phyloP scores from a whole-genome alignment of 441 rosid species.

The Breynia disticha region DNA sequence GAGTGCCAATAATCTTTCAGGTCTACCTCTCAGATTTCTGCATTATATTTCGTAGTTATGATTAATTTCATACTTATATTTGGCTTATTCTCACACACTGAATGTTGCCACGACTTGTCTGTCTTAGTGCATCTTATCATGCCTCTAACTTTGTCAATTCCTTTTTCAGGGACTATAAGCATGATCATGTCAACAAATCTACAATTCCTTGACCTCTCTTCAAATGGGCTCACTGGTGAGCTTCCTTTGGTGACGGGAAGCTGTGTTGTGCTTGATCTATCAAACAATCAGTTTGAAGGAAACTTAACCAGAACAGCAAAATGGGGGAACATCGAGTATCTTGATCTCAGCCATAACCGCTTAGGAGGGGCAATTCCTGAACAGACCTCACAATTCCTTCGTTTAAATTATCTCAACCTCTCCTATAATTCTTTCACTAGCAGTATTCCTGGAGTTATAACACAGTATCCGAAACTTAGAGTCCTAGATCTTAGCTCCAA shows the following conservation, averaged over 20 bases:
- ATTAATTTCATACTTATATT: background rate
- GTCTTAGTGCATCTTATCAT: slow-evolving; percentile 1
- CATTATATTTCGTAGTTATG: slow-evolving; percentile 4
- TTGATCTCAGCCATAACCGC: slow-evolving; percentile 83
- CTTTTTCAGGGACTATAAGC: slow-evolving; percentile 62
- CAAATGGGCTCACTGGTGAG: slow-evolving; percentile 67
- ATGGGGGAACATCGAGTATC: slow-evolving; percentile 76
- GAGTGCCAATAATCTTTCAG: slow-evolving; percentile 94
- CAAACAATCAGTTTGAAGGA: slow-evolving; percentile 78
- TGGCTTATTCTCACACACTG: background rate
- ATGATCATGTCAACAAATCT: slow-evolving; percentile 75
- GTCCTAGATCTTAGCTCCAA: slow-evolving; percentile 85
- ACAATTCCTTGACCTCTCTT: slow-evolving; percentile 62
- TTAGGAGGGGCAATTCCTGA: slow-evolving; percentile 77
- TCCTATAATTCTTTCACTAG: slow-evolving; percentile 69
- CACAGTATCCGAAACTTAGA: slow-evolving; percentile 65
- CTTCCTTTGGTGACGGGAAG: slow-evolving; percentile 86
- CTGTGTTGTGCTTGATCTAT: slow-evolving; percentile 71
- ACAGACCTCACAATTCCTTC: slow-evolving; percentile 65
- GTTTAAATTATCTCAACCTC: slow-evolving; percentile 79
- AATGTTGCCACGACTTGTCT: background rate
- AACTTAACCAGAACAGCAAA: slow-evolving; percentile 60
- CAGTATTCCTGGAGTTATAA: slow-evolving; percentile 50
- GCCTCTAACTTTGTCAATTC: slow-evolving; percentile 17
- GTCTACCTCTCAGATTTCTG: slow-evolving; percentile 25